Percentiles rank a stretch among this genome's conserved stretches.
These are phyloP conservation scores for Phytophthora citrophthora DNA, from an alignment of 352 stramenopile species.

Conservation along the genomic window DNA sequence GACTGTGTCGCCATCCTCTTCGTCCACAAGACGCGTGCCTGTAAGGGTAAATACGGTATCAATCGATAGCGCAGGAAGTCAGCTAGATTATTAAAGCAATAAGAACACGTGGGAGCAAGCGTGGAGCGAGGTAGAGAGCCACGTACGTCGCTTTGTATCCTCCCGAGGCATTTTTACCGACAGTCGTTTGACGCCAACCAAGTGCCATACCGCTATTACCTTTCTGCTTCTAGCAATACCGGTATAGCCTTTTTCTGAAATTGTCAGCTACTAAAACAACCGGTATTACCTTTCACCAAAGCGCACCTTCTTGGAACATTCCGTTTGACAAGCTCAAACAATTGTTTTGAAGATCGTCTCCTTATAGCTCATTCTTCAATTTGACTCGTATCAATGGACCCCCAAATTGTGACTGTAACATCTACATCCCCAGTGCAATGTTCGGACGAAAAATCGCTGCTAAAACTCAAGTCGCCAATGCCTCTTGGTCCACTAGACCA, in stretches of 20 bases:
- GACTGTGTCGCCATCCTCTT: slow-evolving; percentile 70
- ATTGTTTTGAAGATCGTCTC: too few species aligned
- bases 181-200: slow-evolving; percentile 5
- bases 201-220: not conserved
- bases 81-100: slow-evolving; percentile 5
- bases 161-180: slow-evolving; percentile 26
- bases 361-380: not conserved
- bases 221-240: too few species aligned
- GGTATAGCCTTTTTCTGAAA: too few species aligned
- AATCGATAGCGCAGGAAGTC: slow-evolving; percentile 10
- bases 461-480: slow-evolving; percentile 16
- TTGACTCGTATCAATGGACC: not conserved
- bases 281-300: not conserved
- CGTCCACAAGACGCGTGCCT: slow-evolving; percentile 72
- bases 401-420: not conserved
- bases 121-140: not conserved
- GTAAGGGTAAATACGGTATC: slow-evolving; percentile 6
- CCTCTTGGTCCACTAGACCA: slow-evolving; percentile 29
- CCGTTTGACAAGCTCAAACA: not conserved
- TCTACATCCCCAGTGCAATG: slow-evolving; percentile 8
- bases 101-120: not conserved
- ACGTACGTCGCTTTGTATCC: slow-evolving; percentile 39
- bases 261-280: too few species aligned
- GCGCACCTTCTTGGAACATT: slow-evolving; percentile 3
- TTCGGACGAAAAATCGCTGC: not conserved